phyloP scores from a whole-genome alignment of 2,329 filamentous ascomycete genomes.

The Zopfia rhizophila region DNA sequence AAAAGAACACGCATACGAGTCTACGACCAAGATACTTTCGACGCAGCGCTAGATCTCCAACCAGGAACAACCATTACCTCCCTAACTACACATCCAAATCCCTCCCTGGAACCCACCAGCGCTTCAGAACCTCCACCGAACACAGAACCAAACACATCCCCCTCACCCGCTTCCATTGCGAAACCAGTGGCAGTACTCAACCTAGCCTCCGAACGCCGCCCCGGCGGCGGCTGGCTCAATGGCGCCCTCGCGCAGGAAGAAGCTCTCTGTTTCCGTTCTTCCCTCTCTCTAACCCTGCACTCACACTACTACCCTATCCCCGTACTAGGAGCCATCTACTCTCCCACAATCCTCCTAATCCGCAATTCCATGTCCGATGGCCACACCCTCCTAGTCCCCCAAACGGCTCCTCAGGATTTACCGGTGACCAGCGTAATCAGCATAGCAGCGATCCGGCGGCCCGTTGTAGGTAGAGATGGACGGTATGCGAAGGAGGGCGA shows the following conservation, averaged over 20 bases:
- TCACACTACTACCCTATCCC: constrained; percentile 64
- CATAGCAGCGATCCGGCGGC: constrained; percentile 65
- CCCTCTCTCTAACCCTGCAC: constrained; percentile 62
- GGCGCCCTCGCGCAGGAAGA: constrained; percentile 76
- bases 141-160: constrained; percentile 4
- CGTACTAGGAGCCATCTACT: constrained; percentile 65
- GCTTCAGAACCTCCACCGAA: constrained; percentile 4
- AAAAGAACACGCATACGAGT: constrained; percentile 42
- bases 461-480: constrained; percentile 32
- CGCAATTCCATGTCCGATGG: constrained; percentile 60
- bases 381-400: constrained; percentile 58
- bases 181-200: constrained; percentile 70
- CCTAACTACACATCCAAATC: neutral
- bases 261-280: constrained; percentile 72
- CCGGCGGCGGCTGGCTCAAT: constrained; percentile 72
- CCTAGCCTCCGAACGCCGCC: constrained; percentile 67
- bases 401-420: constrained; percentile 42
- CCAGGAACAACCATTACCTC: constrained; percentile 22
- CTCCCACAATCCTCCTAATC: constrained; percentile 69
- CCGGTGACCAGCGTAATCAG: constrained; percentile 70
- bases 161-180: neutral
- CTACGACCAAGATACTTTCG: constrained; percentile 45
- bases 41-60: constrained; percentile 41
- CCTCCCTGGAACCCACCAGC: neutral
- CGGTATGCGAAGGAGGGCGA: constrained; percentile 47